phyloP scores from a whole-genome alignment of 139 green algal species.

The Klebsormidium nitens region DNA sequence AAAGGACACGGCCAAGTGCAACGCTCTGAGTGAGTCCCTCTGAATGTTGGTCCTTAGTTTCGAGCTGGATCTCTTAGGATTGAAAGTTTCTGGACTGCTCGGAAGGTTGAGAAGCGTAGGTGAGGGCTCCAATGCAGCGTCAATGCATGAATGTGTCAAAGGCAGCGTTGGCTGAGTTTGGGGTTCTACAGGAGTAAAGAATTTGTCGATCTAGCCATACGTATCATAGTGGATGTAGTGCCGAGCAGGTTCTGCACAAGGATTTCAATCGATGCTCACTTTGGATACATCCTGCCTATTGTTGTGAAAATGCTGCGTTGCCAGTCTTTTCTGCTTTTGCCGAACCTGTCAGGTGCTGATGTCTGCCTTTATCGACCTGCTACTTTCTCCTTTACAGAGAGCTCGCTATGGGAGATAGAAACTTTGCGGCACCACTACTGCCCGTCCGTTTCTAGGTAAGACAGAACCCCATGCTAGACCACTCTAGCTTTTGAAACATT shows the following conservation, averaged over 20 bases:
- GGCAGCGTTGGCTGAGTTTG: no score
- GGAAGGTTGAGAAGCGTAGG: no score
- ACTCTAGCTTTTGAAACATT: no score
- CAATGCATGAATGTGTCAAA: no score
- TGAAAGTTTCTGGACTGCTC: not conserved
- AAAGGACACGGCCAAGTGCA: slow-evolving; percentile 23
- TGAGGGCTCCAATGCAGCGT: no score
- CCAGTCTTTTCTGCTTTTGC: not conserved
- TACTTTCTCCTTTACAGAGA: slow-evolving; percentile 55
- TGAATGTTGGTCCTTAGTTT: not conserved
- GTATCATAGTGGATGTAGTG: no score
- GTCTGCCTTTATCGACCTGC: no score
- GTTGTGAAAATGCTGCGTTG: not conserved
- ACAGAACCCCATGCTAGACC: not conserved
- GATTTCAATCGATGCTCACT: not conserved
- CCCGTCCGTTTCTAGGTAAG: slow-evolving; percentile 56
- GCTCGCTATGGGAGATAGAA: slow-evolving; percentile 90
- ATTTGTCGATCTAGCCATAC: no score
- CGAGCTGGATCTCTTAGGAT: not conserved
- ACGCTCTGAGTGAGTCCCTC: slow-evolving; percentile 8
- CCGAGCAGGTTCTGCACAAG: not conserved
- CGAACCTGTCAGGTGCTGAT: not conserved
- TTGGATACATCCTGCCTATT: not conserved
- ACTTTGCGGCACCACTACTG: slow-evolving; percentile 73
- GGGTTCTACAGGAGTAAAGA: no score